phyloP scores from a whole-genome alignment of 2,329 filamentous ascomycete species.

The Ceratocystis variospora region DNA sequence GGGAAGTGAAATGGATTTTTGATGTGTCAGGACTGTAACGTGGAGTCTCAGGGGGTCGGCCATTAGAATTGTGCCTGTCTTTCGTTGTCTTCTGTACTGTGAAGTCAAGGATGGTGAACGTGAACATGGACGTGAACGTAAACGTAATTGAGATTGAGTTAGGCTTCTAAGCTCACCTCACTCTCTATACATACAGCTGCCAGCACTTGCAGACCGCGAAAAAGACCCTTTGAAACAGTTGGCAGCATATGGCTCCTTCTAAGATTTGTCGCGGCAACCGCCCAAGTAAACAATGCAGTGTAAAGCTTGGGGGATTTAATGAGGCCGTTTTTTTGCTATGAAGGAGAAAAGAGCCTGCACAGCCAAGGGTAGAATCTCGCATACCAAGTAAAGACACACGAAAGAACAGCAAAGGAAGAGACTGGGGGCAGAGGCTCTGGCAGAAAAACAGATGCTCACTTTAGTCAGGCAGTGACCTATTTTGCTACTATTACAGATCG shows the following conservation, averaged over 20 bases:
- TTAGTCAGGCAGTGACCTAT: background rate
- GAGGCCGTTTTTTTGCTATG: background rate
- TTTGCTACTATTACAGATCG: background rate
- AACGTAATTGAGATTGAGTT: background rate
- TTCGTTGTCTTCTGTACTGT: background rate
- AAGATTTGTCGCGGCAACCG: constrained; percentile 6
- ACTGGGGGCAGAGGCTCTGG: background rate
- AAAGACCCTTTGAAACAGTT: background rate
- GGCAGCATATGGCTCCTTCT: constrained; percentile 1
- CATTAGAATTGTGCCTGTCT: background rate
- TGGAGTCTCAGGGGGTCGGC: background rate
- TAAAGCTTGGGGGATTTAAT: background rate
- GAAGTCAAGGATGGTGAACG: background rate
- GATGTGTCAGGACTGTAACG: background rate
- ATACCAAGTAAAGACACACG: background rate
- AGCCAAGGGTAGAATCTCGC: background rate
- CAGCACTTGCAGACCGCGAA: background rate
- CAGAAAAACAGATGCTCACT: background rate
- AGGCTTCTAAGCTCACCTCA: background rate
- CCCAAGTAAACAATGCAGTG: background rate
- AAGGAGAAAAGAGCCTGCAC: background rate
- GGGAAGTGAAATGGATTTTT: background rate
- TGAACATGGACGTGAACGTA: background rate
- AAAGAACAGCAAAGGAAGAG: background rate
- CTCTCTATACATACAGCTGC: background rate